These are phyloP conservation scores for Podospora appendiculata DNA, from an alignment of 495 filamentous ascomycete genomes.

Conservation along the genomic window DNA sequence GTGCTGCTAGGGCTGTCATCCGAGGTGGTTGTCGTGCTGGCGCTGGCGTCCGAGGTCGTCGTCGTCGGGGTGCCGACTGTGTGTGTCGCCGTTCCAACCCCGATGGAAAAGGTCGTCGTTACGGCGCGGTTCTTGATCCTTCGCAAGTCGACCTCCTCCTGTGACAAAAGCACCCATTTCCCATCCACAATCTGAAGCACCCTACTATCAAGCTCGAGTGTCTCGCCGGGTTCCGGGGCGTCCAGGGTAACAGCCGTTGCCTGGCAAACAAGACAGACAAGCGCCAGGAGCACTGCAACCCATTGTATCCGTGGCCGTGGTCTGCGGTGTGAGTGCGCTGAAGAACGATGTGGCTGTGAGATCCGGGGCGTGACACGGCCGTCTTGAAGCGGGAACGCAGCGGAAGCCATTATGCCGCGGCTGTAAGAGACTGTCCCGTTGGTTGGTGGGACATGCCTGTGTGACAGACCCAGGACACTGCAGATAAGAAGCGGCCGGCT, in stretches of 20 bases:
- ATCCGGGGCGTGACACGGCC: not conserved
- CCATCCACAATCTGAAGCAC: constrained; percentile 22
- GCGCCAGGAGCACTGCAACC: constrained; percentile 24
- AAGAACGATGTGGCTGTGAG: not conserved
- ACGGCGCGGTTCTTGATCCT: constrained; percentile 7
- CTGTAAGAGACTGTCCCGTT: constrained; percentile 6
- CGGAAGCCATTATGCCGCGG: constrained; percentile 19
- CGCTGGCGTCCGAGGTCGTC: not conserved
- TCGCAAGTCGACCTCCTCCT: constrained; percentile 21
- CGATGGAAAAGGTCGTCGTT: constrained; percentile 29
- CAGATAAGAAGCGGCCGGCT: constrained; percentile 8
- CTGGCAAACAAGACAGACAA: constrained; percentile 25
- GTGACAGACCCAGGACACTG: constrained; percentile 14
- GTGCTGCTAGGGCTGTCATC: constrained; percentile 2
- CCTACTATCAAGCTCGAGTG: constrained; percentile 29
- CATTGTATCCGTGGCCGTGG: constrained; percentile 20
- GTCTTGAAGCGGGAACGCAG: not conserved
- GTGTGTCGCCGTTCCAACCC: constrained; percentile 24
- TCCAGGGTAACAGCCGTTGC: constrained; percentile 18
- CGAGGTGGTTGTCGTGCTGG: not conserved
- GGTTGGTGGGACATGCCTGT: constrained; percentile 20
- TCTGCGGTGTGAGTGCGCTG: constrained; percentile 9
- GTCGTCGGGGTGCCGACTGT: not conserved
- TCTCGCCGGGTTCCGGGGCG: constrained; percentile 21
- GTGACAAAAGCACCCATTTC: constrained; percentile 31